Evolutionary conservation across 257 asterid genomes (phyloP).

Genomic region (Penstemon eatonii): DNA sequence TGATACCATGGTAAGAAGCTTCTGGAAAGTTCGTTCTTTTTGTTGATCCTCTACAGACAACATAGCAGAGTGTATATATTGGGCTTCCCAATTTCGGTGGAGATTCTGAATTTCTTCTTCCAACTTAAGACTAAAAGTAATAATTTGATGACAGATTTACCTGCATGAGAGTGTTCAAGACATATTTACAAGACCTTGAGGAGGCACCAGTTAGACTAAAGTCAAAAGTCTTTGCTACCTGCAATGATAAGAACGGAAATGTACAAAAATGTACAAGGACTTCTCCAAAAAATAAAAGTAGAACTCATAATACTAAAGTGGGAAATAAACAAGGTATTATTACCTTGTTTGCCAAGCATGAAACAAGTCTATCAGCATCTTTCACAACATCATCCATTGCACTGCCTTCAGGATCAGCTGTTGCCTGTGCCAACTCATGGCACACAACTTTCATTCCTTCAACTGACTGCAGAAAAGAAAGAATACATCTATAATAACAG

Average conservation of each 20-base stretch:
- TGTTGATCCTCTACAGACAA: too few relatives aligned
- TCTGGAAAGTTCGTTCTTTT: too few relatives aligned
- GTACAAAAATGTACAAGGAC: slow-evolving; percentile 25
- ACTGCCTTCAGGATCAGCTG: slow-evolving; percentile 85
- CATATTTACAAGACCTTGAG: slow-evolving; percentile 99
- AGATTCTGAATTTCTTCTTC: slow-evolving; percentile 6
- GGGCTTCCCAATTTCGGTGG: not conserved
- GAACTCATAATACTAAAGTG: not conserved
- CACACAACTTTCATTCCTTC: slow-evolving; percentile 99
- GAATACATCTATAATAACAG: slow-evolving; percentile 11
- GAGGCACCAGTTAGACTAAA: slow-evolving; percentile 93
- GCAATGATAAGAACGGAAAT: slow-evolving; percentile 30
- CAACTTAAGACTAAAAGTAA: slow-evolving; percentile 16
- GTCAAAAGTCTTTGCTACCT: slow-evolving; percentile 97
- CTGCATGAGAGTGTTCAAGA: slow-evolving; percentile 98
- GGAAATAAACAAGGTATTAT: not conserved
- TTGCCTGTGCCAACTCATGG: slow-evolving; percentile 88
- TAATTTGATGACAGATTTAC: slow-evolving; percentile 27
- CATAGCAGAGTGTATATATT: not conserved
- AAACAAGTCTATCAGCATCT: slow-evolving; percentile 97
- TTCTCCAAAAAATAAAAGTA: slow-evolving; percentile 17
- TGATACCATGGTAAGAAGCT: too few relatives aligned
- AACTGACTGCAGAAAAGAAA: slow-evolving; percentile 73
- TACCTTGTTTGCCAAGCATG: slow-evolving; percentile 96
- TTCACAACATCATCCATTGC: slow-evolving; percentile 72